phyloP scores from a whole-genome alignment of 2,329 filamentous ascomycete genomes.

The Fusarium drepaniforme region DNA sequence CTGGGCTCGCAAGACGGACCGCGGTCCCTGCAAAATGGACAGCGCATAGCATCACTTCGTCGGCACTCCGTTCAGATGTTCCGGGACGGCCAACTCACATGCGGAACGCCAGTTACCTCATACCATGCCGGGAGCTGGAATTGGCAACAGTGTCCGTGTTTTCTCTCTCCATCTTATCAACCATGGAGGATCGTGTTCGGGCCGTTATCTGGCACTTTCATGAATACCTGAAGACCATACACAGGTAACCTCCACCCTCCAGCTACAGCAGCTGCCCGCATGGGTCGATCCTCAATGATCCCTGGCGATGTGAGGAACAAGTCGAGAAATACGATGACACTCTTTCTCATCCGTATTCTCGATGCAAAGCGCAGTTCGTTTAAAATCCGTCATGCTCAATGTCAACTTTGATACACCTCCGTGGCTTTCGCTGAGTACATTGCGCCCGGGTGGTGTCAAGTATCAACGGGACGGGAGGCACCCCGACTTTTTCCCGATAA shows the following conservation, averaged over 20 bases:
- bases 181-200: slow-evolving; percentile 7
- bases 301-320: not conserved
- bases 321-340: not conserved
- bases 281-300: not conserved
- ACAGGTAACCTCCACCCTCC: slow-evolving; percentile 16
- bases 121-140: slow-evolving; percentile 22
- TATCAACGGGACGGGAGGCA: not conserved
- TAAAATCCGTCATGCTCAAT: not conserved
- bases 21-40: slow-evolving; percentile 11
- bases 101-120: not conserved
- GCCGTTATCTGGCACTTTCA: slow-evolving; percentile 26
- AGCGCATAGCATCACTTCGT: not conserved
- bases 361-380: not conserved
- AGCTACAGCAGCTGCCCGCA: not conserved
- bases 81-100: slow-evolving; percentile 6
- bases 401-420: not conserved
- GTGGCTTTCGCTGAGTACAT: not conserved
- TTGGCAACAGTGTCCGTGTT: slow-evolving; percentile 1
- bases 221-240: slow-evolving; percentile 17
- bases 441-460: not conserved
- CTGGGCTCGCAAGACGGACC: not conserved
- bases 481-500: slow-evolving; percentile 9
- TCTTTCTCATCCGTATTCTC: not conserved
- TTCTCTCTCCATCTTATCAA: not conserved
- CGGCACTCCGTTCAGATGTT: not conserved